phyloP scores from a whole-genome alignment of 2,329 filamentous ascomycete species.

The Xylaria sp. region DNA sequence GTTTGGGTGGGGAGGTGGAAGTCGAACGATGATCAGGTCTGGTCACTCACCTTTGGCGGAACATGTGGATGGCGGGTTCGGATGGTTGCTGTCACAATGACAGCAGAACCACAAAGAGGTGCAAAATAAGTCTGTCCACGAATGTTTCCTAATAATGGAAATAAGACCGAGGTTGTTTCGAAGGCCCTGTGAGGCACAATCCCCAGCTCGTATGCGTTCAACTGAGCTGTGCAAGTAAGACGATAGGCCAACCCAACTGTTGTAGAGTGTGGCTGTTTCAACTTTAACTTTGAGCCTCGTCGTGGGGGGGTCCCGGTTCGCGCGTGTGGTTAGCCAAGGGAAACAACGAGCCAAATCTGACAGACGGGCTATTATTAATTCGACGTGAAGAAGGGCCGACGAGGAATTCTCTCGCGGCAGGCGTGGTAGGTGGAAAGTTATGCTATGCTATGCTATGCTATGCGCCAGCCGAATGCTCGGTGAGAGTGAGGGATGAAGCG shows the following conservation, averaged over 20 bases:
- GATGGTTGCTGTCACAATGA: slow-evolving; percentile 46
- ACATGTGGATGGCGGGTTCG: slow-evolving; percentile 43
- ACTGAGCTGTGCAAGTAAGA: slow-evolving; percentile 1
- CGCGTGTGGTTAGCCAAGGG: background rate
- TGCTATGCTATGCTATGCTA: slow-evolving; percentile 11
- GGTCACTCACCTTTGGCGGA: slow-evolving; percentile 49
- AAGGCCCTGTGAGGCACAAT: slow-evolving; percentile 5
- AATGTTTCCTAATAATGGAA: slow-evolving; percentile 13
- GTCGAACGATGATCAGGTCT: slow-evolving; percentile 18
- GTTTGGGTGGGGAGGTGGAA: slow-evolving; percentile 8
- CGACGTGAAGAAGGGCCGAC: background rate
- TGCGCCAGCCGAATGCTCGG: slow-evolving; percentile 32
- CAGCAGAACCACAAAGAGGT: slow-evolving; percentile 40
- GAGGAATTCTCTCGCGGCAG: background rate
- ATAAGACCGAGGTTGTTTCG: slow-evolving; percentile 27
- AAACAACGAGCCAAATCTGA: slow-evolving; percentile 12
- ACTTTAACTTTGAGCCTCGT: slow-evolving; percentile 9
- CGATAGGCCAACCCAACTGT: slow-evolving; percentile 9
- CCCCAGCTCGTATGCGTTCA: slow-evolving; percentile 9
- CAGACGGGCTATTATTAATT: slow-evolving; percentile 13
- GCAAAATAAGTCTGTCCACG: slow-evolving; percentile 35
- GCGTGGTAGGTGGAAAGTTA: background rate
- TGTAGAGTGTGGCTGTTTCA: slow-evolving; percentile 32
- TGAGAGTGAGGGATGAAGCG: slow-evolving; percentile 30
- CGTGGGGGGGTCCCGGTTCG: background rate